A percentile compares a stretch with the other conserved stretches of the same genome.
Evolutionary conservation across 768 basidiomycete genomes (phyloP).

Genomic region (Lentinula detonsa): DNA sequence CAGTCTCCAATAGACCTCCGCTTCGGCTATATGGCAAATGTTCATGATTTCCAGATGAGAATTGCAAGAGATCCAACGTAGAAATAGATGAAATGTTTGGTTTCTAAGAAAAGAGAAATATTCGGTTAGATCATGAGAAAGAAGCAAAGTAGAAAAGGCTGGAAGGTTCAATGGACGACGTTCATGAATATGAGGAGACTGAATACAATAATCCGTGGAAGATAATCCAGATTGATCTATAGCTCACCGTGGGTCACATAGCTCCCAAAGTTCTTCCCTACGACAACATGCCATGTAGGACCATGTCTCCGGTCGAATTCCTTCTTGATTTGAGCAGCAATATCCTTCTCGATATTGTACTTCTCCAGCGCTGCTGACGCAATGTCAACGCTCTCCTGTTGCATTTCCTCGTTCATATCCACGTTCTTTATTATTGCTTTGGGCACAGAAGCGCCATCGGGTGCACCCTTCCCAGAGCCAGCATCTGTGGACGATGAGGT

Average conservation of each 20-base stretch:
- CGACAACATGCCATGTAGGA: slow-evolving; percentile 97
- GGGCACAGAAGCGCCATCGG: slow-evolving; percentile 34
- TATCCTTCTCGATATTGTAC: slow-evolving; percentile 95
- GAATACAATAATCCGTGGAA: neutral
- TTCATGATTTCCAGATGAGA: slow-evolving; percentile 91
- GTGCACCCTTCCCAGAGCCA: slow-evolving; percentile 29
- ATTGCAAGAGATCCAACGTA: slow-evolving; percentile 91
- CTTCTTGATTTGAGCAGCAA: slow-evolving; percentile 97
- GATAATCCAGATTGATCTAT: neutral
- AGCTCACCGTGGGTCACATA: slow-evolving; percentile 92
- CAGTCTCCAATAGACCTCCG: neutral
- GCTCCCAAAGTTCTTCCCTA: slow-evolving; percentile 98
- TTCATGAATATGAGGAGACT: neutral
- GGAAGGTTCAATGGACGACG: neutral
- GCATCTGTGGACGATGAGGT: slow-evolving; percentile 52
- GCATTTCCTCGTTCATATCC: slow-evolving; percentile 96
- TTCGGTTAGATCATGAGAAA: slow-evolving; percentile 5
- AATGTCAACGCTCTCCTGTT: slow-evolving; percentile 89
- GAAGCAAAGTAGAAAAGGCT: slow-evolving; percentile 2
- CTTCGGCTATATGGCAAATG: neutral
- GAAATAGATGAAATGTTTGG: slow-evolving; percentile 98
- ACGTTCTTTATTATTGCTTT: slow-evolving; percentile 96
- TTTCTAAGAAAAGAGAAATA: slow-evolving; percentile 50
- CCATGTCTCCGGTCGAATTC: slow-evolving; percentile 92
- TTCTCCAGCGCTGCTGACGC: slow-evolving; percentile 82